These are phyloP conservation scores for Lenwebbia sp. DNA, from an alignment of 345 rosid species.

Conservation along the genomic window DNA sequence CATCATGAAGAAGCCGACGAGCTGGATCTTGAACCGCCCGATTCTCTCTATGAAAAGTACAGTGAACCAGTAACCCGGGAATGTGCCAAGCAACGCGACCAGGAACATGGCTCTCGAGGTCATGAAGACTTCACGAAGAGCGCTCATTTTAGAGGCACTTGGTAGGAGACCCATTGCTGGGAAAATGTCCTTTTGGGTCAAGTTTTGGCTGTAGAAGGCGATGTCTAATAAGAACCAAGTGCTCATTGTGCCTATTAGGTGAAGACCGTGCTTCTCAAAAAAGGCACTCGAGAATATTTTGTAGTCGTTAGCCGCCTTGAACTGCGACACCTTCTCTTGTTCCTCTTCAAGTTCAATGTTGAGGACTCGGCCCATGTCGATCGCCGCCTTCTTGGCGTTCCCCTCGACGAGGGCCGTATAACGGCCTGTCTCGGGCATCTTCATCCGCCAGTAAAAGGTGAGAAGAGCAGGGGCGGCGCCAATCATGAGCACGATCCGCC, in stretches of 20 bases:
- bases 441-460: conserved; percentile 44
- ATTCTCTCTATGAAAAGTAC: conserved; percentile 27
- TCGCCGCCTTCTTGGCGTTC: conserved; percentile 36
- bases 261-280: conserved; percentile 21
- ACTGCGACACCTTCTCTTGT: conserved; percentile 6
- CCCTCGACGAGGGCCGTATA: conserved; percentile 39
- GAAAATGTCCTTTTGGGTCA: conserved; percentile 38
- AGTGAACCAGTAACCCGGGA: conserved; percentile 52
- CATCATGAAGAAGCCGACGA: conserved; percentile 48
- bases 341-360: conserved; percentile 26
- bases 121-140: conserved; percentile 27
- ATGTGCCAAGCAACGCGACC: conserved; percentile 27
- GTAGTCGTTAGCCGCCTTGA: conserved; percentile 17
- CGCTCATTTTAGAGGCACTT: not conserved
- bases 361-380: conserved; percentile 36
- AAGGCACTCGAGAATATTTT: conserved; percentile 19
- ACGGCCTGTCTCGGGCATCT: conserved; percentile 50
- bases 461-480: conserved; percentile 37
- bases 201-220: conserved; percentile 42
- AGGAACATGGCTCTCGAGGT: conserved; percentile 37
- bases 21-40: conserved; percentile 34
- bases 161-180: conserved; percentile 18
- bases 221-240: conserved; percentile 46
- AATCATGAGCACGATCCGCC: conserved; percentile 40
- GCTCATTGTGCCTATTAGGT: conserved; percentile 30